Conservation (phyloP, 495 filamentous ascomycete species). For the Copromyces sp. region DNA sequence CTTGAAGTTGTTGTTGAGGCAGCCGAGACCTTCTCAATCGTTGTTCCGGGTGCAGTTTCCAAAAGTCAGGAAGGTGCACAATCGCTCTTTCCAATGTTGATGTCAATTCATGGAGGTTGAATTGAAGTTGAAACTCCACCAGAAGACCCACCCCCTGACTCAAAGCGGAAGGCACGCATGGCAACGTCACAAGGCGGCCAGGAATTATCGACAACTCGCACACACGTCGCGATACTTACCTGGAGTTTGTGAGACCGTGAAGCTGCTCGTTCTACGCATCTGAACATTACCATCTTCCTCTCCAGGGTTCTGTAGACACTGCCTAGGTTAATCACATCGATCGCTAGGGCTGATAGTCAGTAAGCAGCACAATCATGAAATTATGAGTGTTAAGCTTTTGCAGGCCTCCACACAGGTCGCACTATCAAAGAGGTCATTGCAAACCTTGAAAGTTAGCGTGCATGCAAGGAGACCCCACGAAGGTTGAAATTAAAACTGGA, state of each 20-base stretch:
- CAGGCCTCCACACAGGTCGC: neutral
- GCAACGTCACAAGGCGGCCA: neutral
- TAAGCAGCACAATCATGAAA: neutral
- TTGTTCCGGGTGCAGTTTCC: neutral
- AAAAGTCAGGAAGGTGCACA: neutral
- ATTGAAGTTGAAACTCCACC: neutral
- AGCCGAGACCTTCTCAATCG: neutral
- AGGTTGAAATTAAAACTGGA: neutral
- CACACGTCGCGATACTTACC: neutral
- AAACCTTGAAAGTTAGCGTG: neutral
- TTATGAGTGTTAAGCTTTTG: neutral
- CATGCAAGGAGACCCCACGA: neutral
- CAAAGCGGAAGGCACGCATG: neutral
- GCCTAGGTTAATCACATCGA: neutral
- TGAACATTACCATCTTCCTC: neutral
- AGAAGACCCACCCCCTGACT: neutral
- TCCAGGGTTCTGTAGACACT: neutral
- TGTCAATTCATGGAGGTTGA: neutral
- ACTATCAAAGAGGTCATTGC: neutral
- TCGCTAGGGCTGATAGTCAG: neutral
- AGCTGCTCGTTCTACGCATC: neutral
- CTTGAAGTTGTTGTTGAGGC: neutral
- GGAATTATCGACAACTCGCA: neutral
- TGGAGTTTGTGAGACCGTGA: neutral
- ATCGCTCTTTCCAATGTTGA: neutral